A percentile compares a stretch with the other conserved stretches of the same genome.
These are phyloP conservation scores for Solidago caesia DNA, from an alignment of 129 eudicot species.

Conservation along the genomic window DNA sequence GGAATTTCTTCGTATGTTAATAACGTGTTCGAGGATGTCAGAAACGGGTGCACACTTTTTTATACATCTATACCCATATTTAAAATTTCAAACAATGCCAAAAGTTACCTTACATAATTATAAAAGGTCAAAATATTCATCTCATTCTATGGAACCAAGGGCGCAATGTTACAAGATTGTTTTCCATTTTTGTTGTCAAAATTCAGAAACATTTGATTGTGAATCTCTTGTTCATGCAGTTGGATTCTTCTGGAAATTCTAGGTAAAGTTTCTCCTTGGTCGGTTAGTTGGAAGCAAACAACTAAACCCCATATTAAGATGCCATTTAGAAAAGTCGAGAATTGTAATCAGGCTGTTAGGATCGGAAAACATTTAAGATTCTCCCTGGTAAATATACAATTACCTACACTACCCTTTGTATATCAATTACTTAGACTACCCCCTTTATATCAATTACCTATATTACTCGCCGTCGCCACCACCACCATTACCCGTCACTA, in stretches of 20 bases:
- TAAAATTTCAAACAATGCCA: background rate
- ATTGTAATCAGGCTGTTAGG: constrained; percentile 85
- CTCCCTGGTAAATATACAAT: constrained; percentile 83
- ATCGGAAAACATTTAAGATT: constrained; percentile 82
- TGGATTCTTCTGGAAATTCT: constrained; percentile 90
- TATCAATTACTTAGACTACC: no score
- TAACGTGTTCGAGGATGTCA: constrained; percentile 84
- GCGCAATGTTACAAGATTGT: background rate
- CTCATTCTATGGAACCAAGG: constrained; percentile 8
- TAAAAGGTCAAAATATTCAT: background rate
- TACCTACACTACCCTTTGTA: no score
- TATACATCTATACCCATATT: background rate
- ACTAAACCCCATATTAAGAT: constrained; percentile 93
- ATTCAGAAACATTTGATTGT: constrained; percentile 27
- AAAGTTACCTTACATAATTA: background rate
- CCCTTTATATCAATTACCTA: no score
- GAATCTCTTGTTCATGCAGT: constrained; percentile 52
- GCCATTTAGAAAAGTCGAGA: constrained; percentile 97
- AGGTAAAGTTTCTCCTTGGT: constrained; percentile 84
- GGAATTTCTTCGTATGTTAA: constrained; percentile 77
- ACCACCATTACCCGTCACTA: no score
- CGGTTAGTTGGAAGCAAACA: constrained; percentile 89
- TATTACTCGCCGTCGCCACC: no score
- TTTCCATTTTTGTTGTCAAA: constrained; percentile 13
- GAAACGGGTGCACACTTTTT: constrained; percentile 60